Conservation (phyloP, 805 yeast genomes). For the Ogataea angusta region DNA sequence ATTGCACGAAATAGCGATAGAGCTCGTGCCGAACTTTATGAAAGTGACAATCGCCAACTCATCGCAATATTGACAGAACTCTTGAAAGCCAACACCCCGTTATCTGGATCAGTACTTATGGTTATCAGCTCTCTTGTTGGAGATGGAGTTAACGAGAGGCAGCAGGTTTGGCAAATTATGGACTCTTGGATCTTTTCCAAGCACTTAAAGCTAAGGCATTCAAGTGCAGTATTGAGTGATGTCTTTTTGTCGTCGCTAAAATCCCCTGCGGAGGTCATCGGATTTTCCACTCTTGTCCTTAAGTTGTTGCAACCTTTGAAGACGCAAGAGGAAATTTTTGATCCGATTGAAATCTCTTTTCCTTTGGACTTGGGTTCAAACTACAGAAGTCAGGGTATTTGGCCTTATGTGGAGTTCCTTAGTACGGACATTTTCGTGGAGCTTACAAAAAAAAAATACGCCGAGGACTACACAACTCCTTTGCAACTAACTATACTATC, state of each 20-base stretch:
- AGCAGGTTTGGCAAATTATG: constrained; percentile 60
- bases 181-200: constrained; percentile 65
- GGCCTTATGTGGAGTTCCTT: constrained; percentile 78
- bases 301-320: constrained; percentile 32
- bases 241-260: constrained; percentile 45
- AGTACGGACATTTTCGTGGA: constrained; percentile 63
- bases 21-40: constrained; percentile 31
- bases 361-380: constrained; percentile 63
- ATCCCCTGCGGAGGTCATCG: constrained; percentile 53
- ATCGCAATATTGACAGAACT: constrained; percentile 28
- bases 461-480: constrained; percentile 35
- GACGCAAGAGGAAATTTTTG: constrained; percentile 32
- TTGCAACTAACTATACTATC: constrained; percentile 55
- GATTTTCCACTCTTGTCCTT: constrained; percentile 56
- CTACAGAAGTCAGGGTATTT: constrained; percentile 63
- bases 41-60: constrained; percentile 33
- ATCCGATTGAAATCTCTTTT: constrained; percentile 43
- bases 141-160: constrained; percentile 39
- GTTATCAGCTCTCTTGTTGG: constrained; percentile 58
- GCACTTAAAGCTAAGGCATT: constrained; percentile 14
- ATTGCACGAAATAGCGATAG: constrained; percentile 42
- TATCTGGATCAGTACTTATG: constrained; percentile 50
- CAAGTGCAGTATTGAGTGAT: constrained; percentile 34
- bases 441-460: constrained; percentile 38
- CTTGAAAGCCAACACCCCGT: constrained; percentile 25